Conservation (phyloP, 2,329 filamentous ascomycete species). For the Colletotrichum endophyticum region DNA sequence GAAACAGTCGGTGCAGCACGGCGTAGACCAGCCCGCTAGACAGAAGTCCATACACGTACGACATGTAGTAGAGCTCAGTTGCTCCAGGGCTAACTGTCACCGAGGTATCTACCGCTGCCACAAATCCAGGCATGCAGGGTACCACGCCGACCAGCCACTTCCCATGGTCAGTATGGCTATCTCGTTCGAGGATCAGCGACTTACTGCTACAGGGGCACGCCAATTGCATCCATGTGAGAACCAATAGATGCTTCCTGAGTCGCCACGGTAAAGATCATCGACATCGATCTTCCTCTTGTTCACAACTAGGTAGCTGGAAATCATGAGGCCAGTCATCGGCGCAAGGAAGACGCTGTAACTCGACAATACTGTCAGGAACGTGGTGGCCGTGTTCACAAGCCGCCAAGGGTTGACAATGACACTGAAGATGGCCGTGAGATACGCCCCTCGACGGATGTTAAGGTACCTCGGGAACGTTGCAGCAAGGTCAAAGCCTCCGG, state of each 20-base stretch:
- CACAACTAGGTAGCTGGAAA: constrained; percentile 37
- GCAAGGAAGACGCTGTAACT: constrained; percentile 42
- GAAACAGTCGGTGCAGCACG: constrained; percentile 34
- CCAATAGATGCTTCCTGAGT: constrained; percentile 41
- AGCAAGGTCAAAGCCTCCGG: constrained; percentile 43
- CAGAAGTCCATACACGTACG: constrained; percentile 42
- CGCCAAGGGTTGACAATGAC: constrained; percentile 42
- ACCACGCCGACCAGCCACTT: constrained; percentile 44
- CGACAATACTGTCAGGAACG: constrained; percentile 39
- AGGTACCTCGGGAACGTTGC: constrained; percentile 40
- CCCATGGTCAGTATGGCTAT: background rate
- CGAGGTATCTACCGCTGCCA: constrained; percentile 38
- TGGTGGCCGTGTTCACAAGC: constrained; percentile 39
- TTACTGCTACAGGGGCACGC: constrained; percentile 42
- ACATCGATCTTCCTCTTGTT: constrained; percentile 38
- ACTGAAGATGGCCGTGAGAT: constrained; percentile 38
- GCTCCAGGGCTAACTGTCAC: constrained; percentile 38
- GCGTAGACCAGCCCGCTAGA: constrained; percentile 35
- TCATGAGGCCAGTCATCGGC: constrained; percentile 45
- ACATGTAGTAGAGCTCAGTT: constrained; percentile 42
- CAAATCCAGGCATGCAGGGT: constrained; percentile 47
- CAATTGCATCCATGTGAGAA: constrained; percentile 44
- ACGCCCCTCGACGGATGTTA: constrained; percentile 42
- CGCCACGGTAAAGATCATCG: constrained; percentile 37
- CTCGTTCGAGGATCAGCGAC: constrained; percentile 13